Evolutionary conservation across 306 rosid species (phyloP), one percentile per base, ranked within the genome.

Genomic region (Gastrolobium bilobum): DNA sequence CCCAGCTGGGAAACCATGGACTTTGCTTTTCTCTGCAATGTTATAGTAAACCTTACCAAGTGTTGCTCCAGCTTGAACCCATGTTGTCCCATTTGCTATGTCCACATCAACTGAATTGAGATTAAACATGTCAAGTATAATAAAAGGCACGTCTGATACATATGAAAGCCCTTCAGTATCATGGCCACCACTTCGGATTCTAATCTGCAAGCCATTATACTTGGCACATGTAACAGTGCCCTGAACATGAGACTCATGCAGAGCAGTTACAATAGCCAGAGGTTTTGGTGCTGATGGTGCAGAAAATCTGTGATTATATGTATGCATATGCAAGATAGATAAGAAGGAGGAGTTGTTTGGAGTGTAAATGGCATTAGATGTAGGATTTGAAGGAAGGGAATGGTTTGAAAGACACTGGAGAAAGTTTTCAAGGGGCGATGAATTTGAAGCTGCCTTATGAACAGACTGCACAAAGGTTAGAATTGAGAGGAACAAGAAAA

Each of bases 131-230:
- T 84, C 87, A 13, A 84, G 79, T 7, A 84, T 5, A 3, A 75
- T 2, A 43, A 80, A 84, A 0, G 87, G 87, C 2, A 84, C 76
- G 4, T 80, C 82, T 1, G 87, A 70, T 5, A 84, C 73, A 76
- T 76, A 84, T 0, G 87, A 84, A 38, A 80, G 79, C 26, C 84
- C 84, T 62, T 80, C 87, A 7, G 2, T 0, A 50, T 80, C 87
- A 51, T 84, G 87, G 60, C 84, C 87, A 1, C 87, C 87, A 14
- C 84, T 84, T 63, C 87, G 65, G 38, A 79, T 80, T 72, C 87
- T 44, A 4, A 84, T 75, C 42, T 84, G 84, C 6, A 84, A 0
- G 29, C 53, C 54, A 8, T 39, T 6, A 0, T 6, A 8, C 31
- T 80, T 76, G 38, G 87, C 76, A 57, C 87, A 84, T 38, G n/a